These are phyloP conservation scores for Aurinia saxatilis DNA, from an alignment of 345 rosid genomes.

Conservation along the genomic window DNA sequence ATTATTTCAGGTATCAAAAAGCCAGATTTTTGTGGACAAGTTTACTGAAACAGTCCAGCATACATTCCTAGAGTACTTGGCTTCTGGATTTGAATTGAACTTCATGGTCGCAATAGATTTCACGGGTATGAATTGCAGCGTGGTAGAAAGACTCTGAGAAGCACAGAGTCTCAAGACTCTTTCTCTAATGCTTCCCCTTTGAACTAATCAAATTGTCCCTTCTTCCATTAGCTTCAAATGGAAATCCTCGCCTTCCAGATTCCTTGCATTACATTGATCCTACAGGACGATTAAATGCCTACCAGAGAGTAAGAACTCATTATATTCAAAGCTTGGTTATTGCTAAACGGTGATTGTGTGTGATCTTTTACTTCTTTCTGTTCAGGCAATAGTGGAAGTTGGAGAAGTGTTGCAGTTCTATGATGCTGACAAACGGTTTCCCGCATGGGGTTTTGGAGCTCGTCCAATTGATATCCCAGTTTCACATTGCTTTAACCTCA, in stretches of 20 bases:
- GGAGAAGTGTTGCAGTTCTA: conserved; percentile 91
- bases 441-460: conserved; percentile 99
- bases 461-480: conserved; percentile 96
- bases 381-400: conserved; percentile 77
- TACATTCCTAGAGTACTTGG: conserved; percentile 82
- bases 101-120: conserved; percentile 97
- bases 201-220: neutral
- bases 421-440: conserved; percentile 72
- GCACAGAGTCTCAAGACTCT: neutral
- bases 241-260: conserved; percentile 86
- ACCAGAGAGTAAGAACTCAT: conserved; percentile 49
- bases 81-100: conserved; percentile 75
- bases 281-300: conserved; percentile 62
- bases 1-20: conserved; percentile 46
- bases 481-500: conserved; percentile 91
- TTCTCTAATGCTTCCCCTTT: neutral
- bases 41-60: conserved; percentile 57
- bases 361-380: neutral
- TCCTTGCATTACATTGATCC: conserved; percentile 80
- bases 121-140: conserved; percentile 49
- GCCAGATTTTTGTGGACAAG: conserved; percentile 67
- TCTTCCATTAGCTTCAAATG: conserved; percentile 75
- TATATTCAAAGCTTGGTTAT: neutral
- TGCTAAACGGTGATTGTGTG: neutral
- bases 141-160: neutral